Evolutionary conservation across 495 filamentous ascomycete species (phyloP), one percentile per base, ranked within the genome.

Genomic region (Massariosphaeria phaeospora): DNA sequence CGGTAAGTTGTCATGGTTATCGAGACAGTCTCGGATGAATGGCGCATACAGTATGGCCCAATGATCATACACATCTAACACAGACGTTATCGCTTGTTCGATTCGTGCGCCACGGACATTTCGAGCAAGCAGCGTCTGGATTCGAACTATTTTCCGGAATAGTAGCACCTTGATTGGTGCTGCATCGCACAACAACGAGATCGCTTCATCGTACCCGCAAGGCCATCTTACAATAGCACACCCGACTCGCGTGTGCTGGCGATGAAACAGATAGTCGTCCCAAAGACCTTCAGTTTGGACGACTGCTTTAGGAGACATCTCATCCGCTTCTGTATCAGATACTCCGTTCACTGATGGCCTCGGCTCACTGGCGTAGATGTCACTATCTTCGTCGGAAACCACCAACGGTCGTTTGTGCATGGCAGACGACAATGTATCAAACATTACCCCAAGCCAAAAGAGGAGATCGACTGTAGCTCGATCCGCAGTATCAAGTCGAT

Each of bases 391-490:
- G 46, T 76, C 74, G 6, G 73, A 69, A 3, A 77, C 69, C 12
- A 73, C 71, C 2, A 72, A 54, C 2, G 71, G 73, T 5, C 73
- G 67, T 30, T 72, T 67, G 46, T 72, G 62, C 66, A 76, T 75
- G n/a, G 73, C 73, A 11, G 75, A 66, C 20, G 70, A 72, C 15
- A 74, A 50, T 0, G 74, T 77, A 46, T 77, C 75, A 43, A 76
- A 75, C 74, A 76, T 77, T n/a, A 77, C 58, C 0, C 68, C 72
- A 13, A 77, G 66, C 75, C 75, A 77, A 44, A 69, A 74, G n/a
- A 77, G 55, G 9, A 73, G 67, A 39, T 68, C 64, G 5, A 76
- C 58, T 0, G 74, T 77, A 23, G 61, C 55, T 34, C 66, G 66
- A 38, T 77, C 63, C 18, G 69, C 69, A 10, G 48, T 18, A 20